A percentile compares a stretch with the other conserved stretches of the same genome.
phyloP scores from a whole-genome alignment of 2,329 filamentous ascomycete species.

The Colletotrichum noveboracense region DNA sequence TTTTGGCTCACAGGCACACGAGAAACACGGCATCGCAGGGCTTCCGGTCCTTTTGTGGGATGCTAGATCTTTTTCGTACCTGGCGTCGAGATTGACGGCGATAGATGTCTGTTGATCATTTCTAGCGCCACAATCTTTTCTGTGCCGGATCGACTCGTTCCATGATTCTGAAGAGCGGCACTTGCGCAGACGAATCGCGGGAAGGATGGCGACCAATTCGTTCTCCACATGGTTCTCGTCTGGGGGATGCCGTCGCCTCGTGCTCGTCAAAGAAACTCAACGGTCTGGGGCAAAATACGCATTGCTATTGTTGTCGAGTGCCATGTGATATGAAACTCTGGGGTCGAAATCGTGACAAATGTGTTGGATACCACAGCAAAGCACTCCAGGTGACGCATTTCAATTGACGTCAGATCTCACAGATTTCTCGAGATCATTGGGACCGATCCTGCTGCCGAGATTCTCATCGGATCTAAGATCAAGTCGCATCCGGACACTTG shows the following conservation, averaged over 20 bases:
- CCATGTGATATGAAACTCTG: neutral
- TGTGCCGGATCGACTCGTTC: neutral
- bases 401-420: neutral
- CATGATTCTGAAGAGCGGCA: neutral
- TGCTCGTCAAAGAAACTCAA: neutral
- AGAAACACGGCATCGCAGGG: neutral
- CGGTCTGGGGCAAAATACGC: neutral
- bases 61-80: neutral
- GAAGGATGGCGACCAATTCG: neutral
- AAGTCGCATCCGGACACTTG: neutral
- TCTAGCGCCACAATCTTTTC: neutral
- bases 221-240: neutral
- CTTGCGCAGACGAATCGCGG: neutral
- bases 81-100: neutral
- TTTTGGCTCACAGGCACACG: neutral
- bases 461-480: neutral
- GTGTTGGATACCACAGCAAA: neutral
- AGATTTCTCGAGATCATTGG: neutral
- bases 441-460: neutral
- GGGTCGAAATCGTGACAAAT: neutral
- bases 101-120: neutral
- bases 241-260: neutral
- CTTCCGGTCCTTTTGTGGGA: neutral
- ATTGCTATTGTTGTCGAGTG: neutral
- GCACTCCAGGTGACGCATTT: neutral